Conservation (phyloP, 2,329 filamentous ascomycete genomes). For the Dactylellina cionopaga region DNA sequence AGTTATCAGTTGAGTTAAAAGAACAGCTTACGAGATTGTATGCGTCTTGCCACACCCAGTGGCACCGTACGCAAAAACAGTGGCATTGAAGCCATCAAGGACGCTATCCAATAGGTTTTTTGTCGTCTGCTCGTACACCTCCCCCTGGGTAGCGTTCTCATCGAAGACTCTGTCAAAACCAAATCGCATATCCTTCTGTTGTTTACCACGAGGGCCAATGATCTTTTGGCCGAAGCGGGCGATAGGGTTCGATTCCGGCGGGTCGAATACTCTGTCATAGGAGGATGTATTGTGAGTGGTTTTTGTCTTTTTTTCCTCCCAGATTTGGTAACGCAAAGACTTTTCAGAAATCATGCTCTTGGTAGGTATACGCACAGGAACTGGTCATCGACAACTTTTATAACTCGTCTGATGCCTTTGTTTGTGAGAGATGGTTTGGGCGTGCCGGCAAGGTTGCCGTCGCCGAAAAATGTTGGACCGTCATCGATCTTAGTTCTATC, state of each 20-base stretch:
- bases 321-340: neutral
- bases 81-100: slow-evolving; percentile 97
- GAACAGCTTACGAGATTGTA: slow-evolving; percentile 76
- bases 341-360: no score
- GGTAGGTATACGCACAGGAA: slow-evolving; percentile 77
- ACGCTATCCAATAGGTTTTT: slow-evolving; percentile 91
- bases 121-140: slow-evolving; percentile 95
- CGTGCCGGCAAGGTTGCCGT: slow-evolving; percentile 88
- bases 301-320: neutral
- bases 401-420: slow-evolving; percentile 87
- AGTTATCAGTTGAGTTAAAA: slow-evolving; percentile 51
- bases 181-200: slow-evolving; percentile 96
- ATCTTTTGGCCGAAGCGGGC: slow-evolving; percentile 86
- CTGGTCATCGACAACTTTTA: slow-evolving; percentile 95
- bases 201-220: slow-evolving; percentile 80
- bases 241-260: slow-evolving; percentile 91
- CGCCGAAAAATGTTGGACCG: slow-evolving; percentile 89
- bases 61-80: slow-evolving; percentile 96
- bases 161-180: slow-evolving; percentile 97
- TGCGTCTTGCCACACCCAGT: slow-evolving; percentile 99
- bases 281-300: slow-evolving; percentile 36
- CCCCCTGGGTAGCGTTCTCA: slow-evolving; percentile 88
- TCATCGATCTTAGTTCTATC: slow-evolving; percentile 77
- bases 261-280: slow-evolving; percentile 86
- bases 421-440: slow-evolving; percentile 85